Evolutionary conservation across 352 stramenopile species (phyloP).

Genomic region (Pythium periplocum): DNA sequence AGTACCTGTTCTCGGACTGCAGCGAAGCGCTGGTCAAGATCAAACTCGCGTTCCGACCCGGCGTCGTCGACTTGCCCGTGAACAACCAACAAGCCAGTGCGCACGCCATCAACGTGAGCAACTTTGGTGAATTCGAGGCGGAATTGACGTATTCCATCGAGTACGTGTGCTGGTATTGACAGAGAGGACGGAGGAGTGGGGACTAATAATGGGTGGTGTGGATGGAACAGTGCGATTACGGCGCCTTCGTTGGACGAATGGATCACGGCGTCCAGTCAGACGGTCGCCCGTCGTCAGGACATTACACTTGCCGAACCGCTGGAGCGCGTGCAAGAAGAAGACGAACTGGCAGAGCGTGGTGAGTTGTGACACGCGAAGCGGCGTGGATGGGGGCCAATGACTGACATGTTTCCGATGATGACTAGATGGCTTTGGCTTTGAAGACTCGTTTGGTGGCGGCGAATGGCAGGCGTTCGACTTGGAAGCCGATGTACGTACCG

Average conservation of each 20-base stretch:
- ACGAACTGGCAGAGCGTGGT: conserved; percentile 52
- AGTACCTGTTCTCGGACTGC: conserved; percentile 98
- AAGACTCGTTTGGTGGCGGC: conserved; percentile 72
- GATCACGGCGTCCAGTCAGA: conserved; percentile 74
- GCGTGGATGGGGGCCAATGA: not conserved
- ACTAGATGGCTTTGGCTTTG: conserved; percentile 57
- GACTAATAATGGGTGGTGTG: not conserved
- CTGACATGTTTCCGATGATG: conserved; percentile 1
- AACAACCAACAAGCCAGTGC: conserved; percentile 58
- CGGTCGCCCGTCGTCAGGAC: conserved; percentile 68
- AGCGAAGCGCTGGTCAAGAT: conserved; percentile 99
- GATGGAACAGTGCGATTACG: conserved; percentile 42
- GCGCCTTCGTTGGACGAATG: conserved; percentile 76
- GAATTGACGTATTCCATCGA: conserved; percentile 84
- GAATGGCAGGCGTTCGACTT: conserved; percentile 84
- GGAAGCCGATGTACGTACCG: conserved; percentile 30
- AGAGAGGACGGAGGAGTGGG: conserved; percentile 21
- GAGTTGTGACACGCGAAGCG: not conserved
- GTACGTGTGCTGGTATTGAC: conserved; percentile 28
- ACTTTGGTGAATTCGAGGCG: conserved; percentile 83
- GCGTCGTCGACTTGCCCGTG: conserved; percentile 70
- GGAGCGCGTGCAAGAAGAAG: conserved; percentile 39
- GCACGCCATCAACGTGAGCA: conserved; percentile 79
- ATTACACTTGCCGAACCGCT: conserved; percentile 80
- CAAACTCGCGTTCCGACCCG: conserved; percentile 93